Conservation (phyloP, 2,329 filamentous ascomycete species). For the Alternaria sp. region DNA sequence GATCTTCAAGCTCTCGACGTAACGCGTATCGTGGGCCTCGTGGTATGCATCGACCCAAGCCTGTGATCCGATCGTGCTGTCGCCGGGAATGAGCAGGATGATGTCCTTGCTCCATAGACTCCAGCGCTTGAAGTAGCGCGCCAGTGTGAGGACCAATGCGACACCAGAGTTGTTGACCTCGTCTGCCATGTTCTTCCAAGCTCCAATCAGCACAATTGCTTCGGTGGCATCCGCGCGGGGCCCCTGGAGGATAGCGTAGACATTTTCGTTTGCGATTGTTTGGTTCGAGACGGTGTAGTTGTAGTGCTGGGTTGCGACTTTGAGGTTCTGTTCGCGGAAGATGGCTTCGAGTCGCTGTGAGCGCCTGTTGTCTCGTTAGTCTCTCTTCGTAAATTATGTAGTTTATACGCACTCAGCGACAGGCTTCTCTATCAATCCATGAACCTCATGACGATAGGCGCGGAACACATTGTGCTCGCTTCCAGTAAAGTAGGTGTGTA, state of each 20-base stretch:
- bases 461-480: conserved; percentile 95
- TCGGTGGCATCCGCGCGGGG: conserved; percentile 96
- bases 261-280: conserved; percentile 80
- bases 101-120: conserved; percentile 99
- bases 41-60: conserved; percentile 99
- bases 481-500: conserved; percentile 96
- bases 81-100: conserved; percentile 85
- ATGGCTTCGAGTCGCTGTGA: conserved; percentile 78
- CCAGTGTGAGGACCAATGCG: conserved; percentile 82
- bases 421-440: conserved; percentile 60
- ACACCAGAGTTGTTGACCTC: conserved; percentile 86
- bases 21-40: conserved; percentile 76
- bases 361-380: conserved; percentile 51
- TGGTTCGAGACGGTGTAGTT: conserved; percentile 80
- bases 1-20: conserved; percentile 77
- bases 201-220: conserved; percentile 89
- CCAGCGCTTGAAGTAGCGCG: conserved; percentile 96
- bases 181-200: conserved; percentile 82
- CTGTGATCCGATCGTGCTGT: conserved; percentile 88
- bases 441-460: conserved; percentile 85
- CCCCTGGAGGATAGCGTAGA: conserved; percentile 91
- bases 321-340: conserved; percentile 79
- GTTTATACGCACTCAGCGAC: conserved; percentile 43
- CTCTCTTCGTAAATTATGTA: neutral
- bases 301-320: conserved; percentile 87